Evolutionary conservation across 2,329 filamentous ascomycete species (phyloP).

Genomic region (Parastagonospora avenae): DNA sequence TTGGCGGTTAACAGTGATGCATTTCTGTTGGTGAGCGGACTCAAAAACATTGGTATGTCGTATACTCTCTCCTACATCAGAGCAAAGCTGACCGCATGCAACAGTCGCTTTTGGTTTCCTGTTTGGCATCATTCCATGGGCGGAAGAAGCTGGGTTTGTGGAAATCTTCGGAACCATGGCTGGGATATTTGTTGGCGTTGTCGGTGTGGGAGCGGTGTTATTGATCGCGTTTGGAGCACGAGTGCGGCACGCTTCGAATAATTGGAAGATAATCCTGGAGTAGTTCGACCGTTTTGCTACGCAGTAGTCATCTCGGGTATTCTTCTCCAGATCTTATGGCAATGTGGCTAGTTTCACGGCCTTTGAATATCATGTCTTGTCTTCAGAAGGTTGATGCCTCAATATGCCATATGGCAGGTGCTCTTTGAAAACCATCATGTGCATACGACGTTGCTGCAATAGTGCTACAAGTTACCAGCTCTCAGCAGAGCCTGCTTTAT

Average conservation of each 20-base stretch:
- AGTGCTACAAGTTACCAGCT: conserved; percentile 15
- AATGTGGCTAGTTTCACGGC: too few relatives aligned
- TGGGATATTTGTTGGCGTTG: conserved; percentile 43
- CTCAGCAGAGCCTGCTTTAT: conserved; percentile 50
- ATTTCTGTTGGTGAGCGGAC: conserved; percentile 45
- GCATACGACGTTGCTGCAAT: neutral
- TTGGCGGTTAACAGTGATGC: conserved; percentile 46
- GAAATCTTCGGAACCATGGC: conserved; percentile 46
- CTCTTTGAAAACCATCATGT: neutral
- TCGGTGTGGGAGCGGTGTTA: conserved; percentile 38
- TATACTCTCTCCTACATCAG: too few relatives aligned
- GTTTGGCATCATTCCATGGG: conserved; percentile 54
- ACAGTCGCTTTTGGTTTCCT: conserved; percentile 54
- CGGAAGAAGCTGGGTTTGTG: conserved; percentile 41
- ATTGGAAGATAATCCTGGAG: conserved; percentile 45
- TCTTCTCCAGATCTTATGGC: too few relatives aligned
- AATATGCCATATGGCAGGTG: neutral
- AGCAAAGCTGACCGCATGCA: too few relatives aligned
- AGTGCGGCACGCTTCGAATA: conserved; percentile 39
- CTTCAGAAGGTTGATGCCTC: too few relatives aligned
- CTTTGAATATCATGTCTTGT: too few relatives aligned
- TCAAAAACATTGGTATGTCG: conserved; percentile 48
- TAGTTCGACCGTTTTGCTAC: conserved; percentile 3
- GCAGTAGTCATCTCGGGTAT: too few relatives aligned
- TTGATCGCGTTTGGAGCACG: conserved; percentile 39